These are phyloP conservation scores for Rosa hybrid DNA, from an alignment of 331 rosid species.

Conservation along the genomic window DNA sequence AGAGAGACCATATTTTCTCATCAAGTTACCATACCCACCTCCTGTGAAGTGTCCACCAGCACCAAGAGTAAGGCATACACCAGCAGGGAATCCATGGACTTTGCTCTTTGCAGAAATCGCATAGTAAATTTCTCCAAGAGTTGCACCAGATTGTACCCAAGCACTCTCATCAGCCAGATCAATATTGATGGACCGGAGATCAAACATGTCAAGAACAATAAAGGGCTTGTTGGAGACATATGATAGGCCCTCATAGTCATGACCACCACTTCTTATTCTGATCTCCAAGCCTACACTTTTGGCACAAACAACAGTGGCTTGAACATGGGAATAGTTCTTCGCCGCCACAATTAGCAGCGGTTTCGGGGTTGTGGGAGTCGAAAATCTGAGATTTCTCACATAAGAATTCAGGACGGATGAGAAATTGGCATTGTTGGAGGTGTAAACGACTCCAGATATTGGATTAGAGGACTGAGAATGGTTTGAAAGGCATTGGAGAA, in stretches of 20 bases:
- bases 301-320: slow-evolving; percentile 51
- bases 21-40: slow-evolving; percentile 28
- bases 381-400: slow-evolving; percentile 18
- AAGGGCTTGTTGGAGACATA: slow-evolving; percentile 55
- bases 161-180: slow-evolving; percentile 31
- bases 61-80: slow-evolving; percentile 53
- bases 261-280: slow-evolving; percentile 73
- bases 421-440: slow-evolving; percentile 13
- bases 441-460: not conserved
- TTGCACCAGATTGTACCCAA: slow-evolving; percentile 47
- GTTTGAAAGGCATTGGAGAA: slow-evolving; percentile 11
- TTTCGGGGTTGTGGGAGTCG: slow-evolving; percentile 10
- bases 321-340: slow-evolving; percentile 45
- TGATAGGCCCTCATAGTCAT: slow-evolving; percentile 72
- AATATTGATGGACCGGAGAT: slow-evolving; percentile 29
- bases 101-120: slow-evolving; percentile 37
- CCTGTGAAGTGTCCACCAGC: slow-evolving; percentile 40
- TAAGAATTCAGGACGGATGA: slow-evolving; percentile 7
- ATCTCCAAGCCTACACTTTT: slow-evolving; percentile 45
- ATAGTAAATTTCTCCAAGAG: slow-evolving; percentile 51
- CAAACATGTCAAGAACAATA: slow-evolving; percentile 47
- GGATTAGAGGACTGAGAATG: slow-evolving; percentile 3
- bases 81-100: slow-evolving; percentile 56
- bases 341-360: slow-evolving; percentile 13
- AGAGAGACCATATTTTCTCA: slow-evolving; percentile 31